Base-by-base conservation (phyloP, 1,284 basidiomycete species). In the Tausonia pullulans region DNA sequence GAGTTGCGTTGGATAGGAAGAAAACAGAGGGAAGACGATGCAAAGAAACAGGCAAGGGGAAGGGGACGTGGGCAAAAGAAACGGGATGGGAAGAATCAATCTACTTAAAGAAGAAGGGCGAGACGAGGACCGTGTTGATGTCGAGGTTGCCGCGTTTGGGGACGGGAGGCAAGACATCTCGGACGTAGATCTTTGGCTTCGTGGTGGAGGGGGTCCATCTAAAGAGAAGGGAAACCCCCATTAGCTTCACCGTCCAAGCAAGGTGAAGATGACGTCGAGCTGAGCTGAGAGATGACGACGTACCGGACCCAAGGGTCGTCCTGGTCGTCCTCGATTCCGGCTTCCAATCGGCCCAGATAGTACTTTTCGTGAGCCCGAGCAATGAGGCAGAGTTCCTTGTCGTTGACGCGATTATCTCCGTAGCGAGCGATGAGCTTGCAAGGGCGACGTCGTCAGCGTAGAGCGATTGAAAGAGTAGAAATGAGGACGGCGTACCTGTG, bases 81-180 rank as follows among this genome's bases (percentile, higher is more conserved):
- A 27, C 27, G 27, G 27, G 27, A 27, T 27, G 27, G 27, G 27
- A 27, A 27, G 27, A 27, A 27, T 27, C 1, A 27, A 27, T 27
- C 27, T 27, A 91, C 58, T 89, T 90, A 81, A 95, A 96, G 83
- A 97, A 97, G 77, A 96, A 97, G 57, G 82, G 80, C 53, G 87
- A 90, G 59, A 84, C 76, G 73, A 87, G 86, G 77, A 98, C 94
- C 68, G 81, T 82, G 72, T 84, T 80, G 67, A 99, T 91, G 71
- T 93, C 84, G 74, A 98, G 98, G 64, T 81, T 79, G 66, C 95
- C 96, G 78, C 91, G 90, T 73, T 84, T 76, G 0, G 95, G 95
- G 39, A 94, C 77, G 0, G 86, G 84, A 0, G 94, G 94, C 13
- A 98, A 75, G 68, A 95, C 71, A 69, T 90, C 87, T 44, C 80